Percentiles rank a stretch among this genome's conserved stretches.
These are phyloP conservation scores for Golovinomyces cichoracearum DNA, from an alignment of 2,329 filamentous ascomycete genomes.

Conservation along the genomic window DNA sequence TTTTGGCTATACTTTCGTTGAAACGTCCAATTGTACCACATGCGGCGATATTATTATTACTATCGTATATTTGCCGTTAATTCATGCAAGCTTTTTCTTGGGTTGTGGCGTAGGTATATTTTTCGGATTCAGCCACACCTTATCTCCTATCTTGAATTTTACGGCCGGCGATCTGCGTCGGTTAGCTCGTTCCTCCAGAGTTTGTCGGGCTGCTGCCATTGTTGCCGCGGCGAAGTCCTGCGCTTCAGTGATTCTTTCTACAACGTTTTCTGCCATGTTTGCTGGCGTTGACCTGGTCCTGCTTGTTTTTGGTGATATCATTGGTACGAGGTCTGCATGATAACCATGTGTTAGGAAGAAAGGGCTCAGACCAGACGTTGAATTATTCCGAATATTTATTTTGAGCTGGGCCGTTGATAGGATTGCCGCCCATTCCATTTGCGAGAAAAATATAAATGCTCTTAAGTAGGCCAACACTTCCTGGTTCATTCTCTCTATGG, in stretches of 20 bases:
- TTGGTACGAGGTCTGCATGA: neutral
- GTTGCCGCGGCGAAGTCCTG: neutral
- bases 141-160: neutral
- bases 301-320: neutral
- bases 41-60: neutral
- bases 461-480: too few species aligned
- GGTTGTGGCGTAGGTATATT: neutral
- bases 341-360: neutral
- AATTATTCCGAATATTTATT: neutral
- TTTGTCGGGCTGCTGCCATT: neutral
- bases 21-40: neutral
- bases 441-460: too few species aligned
- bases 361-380: neutral
- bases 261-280: neutral
- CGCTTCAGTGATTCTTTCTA: neutral
- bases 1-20: neutral
- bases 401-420: neutral
- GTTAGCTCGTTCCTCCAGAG: neutral
- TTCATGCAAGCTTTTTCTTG: neutral
- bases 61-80: neutral
- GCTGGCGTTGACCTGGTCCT: neutral
- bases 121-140: slow-evolving; percentile 1
- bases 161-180: neutral
- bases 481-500: neutral
- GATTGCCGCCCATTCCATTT: neutral